Evolutionary conservation across 2,329 filamentous ascomycete genomes (phyloP), one percentile per base, ranked within the genome.

Genomic region (Penicillium sp.): DNA sequence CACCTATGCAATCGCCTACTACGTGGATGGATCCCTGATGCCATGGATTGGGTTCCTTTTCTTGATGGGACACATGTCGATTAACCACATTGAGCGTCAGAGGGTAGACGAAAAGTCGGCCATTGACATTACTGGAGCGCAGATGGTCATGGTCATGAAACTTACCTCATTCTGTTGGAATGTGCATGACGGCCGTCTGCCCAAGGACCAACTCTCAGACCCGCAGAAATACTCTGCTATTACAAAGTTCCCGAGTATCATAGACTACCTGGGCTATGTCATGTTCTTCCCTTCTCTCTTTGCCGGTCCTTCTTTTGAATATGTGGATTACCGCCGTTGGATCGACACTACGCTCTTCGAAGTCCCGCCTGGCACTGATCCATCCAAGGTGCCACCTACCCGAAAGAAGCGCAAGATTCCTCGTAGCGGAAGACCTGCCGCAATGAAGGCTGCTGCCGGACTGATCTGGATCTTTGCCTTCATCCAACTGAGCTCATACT

Each of bases 121-220:
- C 2, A 81, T 96, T 57, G 94, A 99, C 72, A 92, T 99, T 64
- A 97, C 93, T 0, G 92, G 83, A 58, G 92, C 93, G 1, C 94
- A 99, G 74, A 99, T 99, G 94, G 94, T 99, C 34, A 78, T 97
- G 65, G 88, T 97, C 61, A 99, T 99, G 91, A 99, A 99, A 75
- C 85, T 99, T 35, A 91, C 87, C 22, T 89, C 93, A 5, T 99
- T 99, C 71, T 96, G 91, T 78, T 99, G 94, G 94, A 97, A 97
- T 71, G 88, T 97, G 9, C 92, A 94, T 67, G 94, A 99, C 72
- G 95, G 94, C 20, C 86, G 88, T 56, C 81, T 96, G 20, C 86
- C 90, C 3, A 85, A 88, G 18, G 82, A 88, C 42, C 85, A 92
- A 56, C 83, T 99, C n/a, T 90, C 89, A 1, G 90, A 94, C 48